phyloP scores from a whole-genome alignment of 768 basidiomycete species.

The Candolleomyces eurysporus region DNA sequence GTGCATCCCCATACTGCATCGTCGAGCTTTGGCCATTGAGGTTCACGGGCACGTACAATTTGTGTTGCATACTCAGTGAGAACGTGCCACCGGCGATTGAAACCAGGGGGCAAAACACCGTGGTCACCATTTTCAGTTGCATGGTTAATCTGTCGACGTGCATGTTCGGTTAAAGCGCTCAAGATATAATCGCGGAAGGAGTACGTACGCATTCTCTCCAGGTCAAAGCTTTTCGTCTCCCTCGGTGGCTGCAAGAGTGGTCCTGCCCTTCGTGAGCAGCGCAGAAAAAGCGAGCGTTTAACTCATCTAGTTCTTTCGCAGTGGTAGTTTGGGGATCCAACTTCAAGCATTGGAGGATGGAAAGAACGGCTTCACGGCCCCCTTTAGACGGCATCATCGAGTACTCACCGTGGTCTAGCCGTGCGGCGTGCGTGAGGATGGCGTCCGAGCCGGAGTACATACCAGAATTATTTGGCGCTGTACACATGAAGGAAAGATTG shows the following conservation, averaged over 20 bases:
- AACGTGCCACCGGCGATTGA: neutral
- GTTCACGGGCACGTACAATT: neutral
- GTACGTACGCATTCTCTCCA: neutral
- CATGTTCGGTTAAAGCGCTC: no score
- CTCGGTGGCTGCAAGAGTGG: neutral
- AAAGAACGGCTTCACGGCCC: neutral
- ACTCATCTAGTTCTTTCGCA: neutral
- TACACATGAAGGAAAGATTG: neutral
- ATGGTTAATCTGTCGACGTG: no score
- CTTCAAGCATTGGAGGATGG: neutral
- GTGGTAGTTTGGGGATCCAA: neutral
- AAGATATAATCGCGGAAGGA: neutral
- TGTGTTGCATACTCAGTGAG: neutral
- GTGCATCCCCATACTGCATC: neutral
- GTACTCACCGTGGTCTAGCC: neutral
- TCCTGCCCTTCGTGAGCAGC: neutral
- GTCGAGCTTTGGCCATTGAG: neutral
- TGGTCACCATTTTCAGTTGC: no score
- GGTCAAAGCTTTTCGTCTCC: neutral
- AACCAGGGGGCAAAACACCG: no score
- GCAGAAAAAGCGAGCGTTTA: neutral
- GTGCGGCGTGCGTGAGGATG: no score
- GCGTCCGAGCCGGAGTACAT: no score
- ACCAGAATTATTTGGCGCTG: neutral
- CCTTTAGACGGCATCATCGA: neutral